Base-by-base conservation (phyloP, 2,329 filamentous ascomycete genomes). In the Phialocephala subalpina region DNA sequence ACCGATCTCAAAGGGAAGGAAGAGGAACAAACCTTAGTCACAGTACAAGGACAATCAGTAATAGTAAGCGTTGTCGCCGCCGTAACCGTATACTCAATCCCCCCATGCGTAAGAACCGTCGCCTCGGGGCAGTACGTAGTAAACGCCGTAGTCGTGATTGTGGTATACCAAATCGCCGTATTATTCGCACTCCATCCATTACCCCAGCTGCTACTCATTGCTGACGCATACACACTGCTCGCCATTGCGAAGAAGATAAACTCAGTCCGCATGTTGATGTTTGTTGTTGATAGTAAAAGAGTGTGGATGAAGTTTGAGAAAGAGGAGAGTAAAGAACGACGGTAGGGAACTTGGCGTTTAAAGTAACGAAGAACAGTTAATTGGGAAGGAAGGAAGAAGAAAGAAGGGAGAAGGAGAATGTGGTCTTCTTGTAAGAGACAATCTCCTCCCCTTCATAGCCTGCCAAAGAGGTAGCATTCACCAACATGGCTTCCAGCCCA, bases 21-120 rank as follows among this genome's bases (percentile, higher is more conserved):
- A 49, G 33, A 29, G 69, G n/a, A 12, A 78, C 79, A 74, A 82
- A 76, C 73, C 35, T 67, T 38, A 45, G 71, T 70, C 12, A 70
- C 22, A 38, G 67, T 69, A 59, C 72, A 69, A 60, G 72, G 69
- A 33, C 70, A 64, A 55, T 76, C 66, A 27, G 62, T 67, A 49
- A 65, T 67, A 63, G 82, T 84, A 74, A 83, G 71, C 61, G 79
- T 80, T 56, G 80, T 80, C 63, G 81, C 86, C 81, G 85, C 82
- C 71, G 88, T 88, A 80, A 93, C 82, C 74, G 86, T 90, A 85
- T 91, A 92, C 14, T 62, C 63, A 27, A 63, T 35, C 29, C 62
- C 64, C 35, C 65, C 64, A 47, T 70, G 69, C 38, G 66, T 62
- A 38, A 69, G 64, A 16, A 61, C 63, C 20, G 72, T 72, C 33